phyloP scores from a whole-genome alignment of 441 rosid genomes.

The Pelargonium australe region DNA sequence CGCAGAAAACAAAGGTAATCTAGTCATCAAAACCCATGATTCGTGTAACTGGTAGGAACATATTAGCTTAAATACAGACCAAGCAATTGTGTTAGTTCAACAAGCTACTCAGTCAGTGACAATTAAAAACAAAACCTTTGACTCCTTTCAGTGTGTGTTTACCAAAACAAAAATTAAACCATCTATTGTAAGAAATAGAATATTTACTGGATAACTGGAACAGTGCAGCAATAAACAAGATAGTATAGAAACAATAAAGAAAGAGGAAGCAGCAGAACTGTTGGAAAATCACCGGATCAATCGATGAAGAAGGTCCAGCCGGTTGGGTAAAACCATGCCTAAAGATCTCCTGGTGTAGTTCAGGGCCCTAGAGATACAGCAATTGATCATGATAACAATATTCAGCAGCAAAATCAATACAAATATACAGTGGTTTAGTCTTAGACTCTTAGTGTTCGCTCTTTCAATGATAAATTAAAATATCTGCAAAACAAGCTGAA shows the following conservation, averaged over 20 bases:
- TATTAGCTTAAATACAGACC: neutral
- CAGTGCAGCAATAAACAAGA: neutral
- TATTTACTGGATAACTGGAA: neutral
- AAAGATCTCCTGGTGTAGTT: constrained; percentile 47
- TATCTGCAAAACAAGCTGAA: neutral
- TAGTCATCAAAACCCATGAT: neutral
- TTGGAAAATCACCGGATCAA: constrained; percentile 32
- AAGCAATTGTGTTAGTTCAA: neutral
- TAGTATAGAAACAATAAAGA: neutral
- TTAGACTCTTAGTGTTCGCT: neutral
- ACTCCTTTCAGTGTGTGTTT: neutral
- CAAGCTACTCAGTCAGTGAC: neutral
- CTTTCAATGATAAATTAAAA: neutral
- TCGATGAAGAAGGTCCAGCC: constrained; percentile 39
- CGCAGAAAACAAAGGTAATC: neutral
- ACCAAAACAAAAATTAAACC: constrained; percentile 4
- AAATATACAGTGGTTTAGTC: neutral
- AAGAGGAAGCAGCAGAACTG: constrained; percentile 1
- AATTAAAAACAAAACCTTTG: neutral
- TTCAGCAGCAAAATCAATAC: neutral
- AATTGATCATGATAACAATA: neutral
- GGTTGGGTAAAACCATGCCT: constrained; percentile 34
- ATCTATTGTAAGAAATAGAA: neutral
- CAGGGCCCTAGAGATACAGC: constrained; percentile 36
- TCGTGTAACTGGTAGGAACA: neutral